A percentile compares a stretch with the other conserved stretches of the same genome.
These are phyloP conservation scores for Populus alba DNA, from an alignment of 345 rosid genomes.

Conservation along the genomic window DNA sequence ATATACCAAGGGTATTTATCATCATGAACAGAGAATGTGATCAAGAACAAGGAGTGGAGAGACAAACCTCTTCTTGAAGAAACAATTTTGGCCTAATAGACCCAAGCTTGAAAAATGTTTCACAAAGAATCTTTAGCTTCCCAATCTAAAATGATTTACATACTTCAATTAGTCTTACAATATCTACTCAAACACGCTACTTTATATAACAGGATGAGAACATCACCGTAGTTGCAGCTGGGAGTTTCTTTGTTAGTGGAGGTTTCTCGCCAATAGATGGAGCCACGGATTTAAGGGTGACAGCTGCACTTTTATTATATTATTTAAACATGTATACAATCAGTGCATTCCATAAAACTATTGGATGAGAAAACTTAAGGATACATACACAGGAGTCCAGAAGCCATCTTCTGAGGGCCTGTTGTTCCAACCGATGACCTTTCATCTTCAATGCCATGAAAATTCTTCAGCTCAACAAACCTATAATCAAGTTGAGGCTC, in stretches of 20 bases:
- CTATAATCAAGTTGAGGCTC: conserved; percentile 32
- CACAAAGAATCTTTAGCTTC: conserved; percentile 79
- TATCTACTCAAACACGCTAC: neutral
- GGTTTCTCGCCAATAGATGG: conserved; percentile 85
- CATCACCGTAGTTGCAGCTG: conserved; percentile 76
- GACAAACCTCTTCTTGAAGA: conserved; percentile 72
- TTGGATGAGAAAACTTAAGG: conserved; percentile 3
- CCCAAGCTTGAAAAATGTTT: conserved; percentile 70
- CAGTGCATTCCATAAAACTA: neutral
- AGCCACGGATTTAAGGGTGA: conserved; percentile 73
- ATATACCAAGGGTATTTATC: neutral
- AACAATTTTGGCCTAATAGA: conserved; percentile 51
- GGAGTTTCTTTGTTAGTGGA: conserved; percentile 67
- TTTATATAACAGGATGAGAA: conserved; percentile 12
- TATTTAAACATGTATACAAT: neutral
- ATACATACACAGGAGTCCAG: conserved; percentile 67
- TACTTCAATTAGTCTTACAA: neutral
- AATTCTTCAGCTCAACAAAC: conserved; percentile 68
- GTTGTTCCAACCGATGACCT: conserved; percentile 44
- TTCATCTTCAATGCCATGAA: conserved; percentile 82
- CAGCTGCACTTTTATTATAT: conserved; percentile 49
- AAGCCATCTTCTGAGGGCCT: conserved; percentile 79
- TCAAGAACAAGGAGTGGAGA: neutral
- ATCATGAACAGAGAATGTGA: neutral
- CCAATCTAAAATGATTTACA: conserved; percentile 50